Evolutionary conservation across 352 stramenopile species (phyloP), one percentile per base, ranked within the genome.

Genomic region (Phytophthora tentaculata): DNA sequence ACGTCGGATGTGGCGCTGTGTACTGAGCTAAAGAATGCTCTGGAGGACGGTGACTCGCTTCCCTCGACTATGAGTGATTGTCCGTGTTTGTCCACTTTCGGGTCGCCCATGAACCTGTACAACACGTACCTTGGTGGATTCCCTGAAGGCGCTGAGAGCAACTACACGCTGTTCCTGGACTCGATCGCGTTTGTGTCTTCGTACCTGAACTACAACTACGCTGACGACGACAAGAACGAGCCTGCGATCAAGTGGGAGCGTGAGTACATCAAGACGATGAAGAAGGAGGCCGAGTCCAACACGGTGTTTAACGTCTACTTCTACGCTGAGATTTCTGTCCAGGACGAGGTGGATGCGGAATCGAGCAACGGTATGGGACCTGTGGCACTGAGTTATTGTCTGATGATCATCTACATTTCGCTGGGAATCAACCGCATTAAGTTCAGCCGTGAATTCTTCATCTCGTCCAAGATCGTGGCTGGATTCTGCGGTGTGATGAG

Each of bases 371-470:
- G 81, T 39, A 83, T 87, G 58, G 64, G 76, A 19, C 74, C 82
- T n/a, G 77, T 86, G 10, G 72, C 52, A 0, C 19, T 89, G 23
- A 89, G 80, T 56, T 90, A 90, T 57, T 71, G 61, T 7, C 58
- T 90, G 8, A 90, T 90, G 82, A 81, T 90, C 35, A 67, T 90
- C 24, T 90, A 90, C 64, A 81, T 90, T 29, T 80, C 80, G 20
- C 56, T 90, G 7, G 82, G 82, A 52, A 88, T 90, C 63, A 89
- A 89, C 47, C 80, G 80, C 52, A 84, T 84, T 63, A 81, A 77
- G 19, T 80, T 81, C 26, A 56, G 64, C 10, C 69, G 70, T 32
- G 61, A 69, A 5, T 88, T 88, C 58, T 88, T 88, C 55, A 69
- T 86, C 16, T 76, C 73, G 29, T 84, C 80, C 17, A 90, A 90